phyloP scores from a whole-genome alignment of 371 early-diverging fungal species.

The Mucor mucedo region DNA sequence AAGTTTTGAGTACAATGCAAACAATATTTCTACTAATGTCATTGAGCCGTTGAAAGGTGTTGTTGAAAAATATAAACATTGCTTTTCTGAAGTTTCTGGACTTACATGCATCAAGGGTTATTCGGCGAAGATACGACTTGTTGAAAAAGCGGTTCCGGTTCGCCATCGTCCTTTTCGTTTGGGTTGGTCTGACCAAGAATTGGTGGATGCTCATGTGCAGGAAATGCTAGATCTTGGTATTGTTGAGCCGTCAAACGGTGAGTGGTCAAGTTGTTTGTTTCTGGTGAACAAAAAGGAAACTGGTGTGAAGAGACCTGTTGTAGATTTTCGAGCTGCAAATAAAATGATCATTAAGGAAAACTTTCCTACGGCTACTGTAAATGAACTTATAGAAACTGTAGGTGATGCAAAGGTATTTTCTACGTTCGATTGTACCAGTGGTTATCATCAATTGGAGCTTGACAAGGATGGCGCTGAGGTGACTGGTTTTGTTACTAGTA shows the following conservation, averaged over 20 bases:
- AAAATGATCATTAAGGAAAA: slow-evolving; percentile 25
- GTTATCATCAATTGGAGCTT: slow-evolving; percentile 50
- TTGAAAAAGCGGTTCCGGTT: slow-evolving; percentile 10
- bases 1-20: too few species aligned
- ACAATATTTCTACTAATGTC: too few species aligned
- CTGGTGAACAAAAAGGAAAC: slow-evolving; percentile 54
- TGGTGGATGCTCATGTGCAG: slow-evolving; percentile 3
- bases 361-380: slow-evolving; percentile 43
- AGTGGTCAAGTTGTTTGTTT: slow-evolving; percentile 44
- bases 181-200: slow-evolving; percentile 20
- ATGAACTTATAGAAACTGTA: slow-evolving; percentile 33
- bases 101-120: too few species aligned
- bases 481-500: slow-evolving; percentile 42
- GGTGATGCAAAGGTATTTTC: slow-evolving; percentile 32
- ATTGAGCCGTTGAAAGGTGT: too few species aligned
- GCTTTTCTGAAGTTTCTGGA: too few species aligned
- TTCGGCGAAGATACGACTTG: not conserved
- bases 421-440: slow-evolving; percentile 42
- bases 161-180: slow-evolving; percentile 16
- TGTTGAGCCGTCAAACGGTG: slow-evolving; percentile 23
- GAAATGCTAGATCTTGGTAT: slow-evolving; percentile 23
- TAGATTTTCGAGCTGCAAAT: slow-evolving; percentile 56
- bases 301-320: slow-evolving; percentile 40
- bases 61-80: too few species aligned
- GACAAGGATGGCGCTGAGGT: slow-evolving; percentile 27